Percentiles rank a stretch among this genome's conserved stretches.
Evolutionary conservation across 805 yeast genomes (phyloP).

Genomic region (Candida tibetensis): DNA sequence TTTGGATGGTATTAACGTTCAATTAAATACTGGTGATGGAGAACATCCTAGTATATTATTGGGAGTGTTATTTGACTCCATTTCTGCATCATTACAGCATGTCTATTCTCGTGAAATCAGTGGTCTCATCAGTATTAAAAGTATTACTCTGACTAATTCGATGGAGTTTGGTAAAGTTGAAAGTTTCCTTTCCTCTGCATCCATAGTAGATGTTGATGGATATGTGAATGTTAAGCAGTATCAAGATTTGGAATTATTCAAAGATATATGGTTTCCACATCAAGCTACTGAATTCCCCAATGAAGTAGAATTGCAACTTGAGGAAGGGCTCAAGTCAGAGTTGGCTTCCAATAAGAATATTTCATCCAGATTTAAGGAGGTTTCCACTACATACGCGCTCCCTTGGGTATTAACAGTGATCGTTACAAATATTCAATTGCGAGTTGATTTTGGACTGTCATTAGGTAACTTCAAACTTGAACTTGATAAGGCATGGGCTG

Average conservation of each 20-base stretch:
- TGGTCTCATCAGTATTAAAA: slow-evolving; percentile 56
- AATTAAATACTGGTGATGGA: slow-evolving; percentile 49
- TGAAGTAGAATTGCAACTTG: neutral
- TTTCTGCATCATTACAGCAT: slow-evolving; percentile 79
- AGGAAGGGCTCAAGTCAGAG: slow-evolving; percentile 6
- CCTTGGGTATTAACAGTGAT: slow-evolving; percentile 72
- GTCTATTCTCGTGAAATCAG: slow-evolving; percentile 87
- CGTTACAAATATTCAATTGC: slow-evolving; percentile 49
- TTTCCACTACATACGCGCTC: slow-evolving; percentile 58
- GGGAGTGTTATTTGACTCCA: slow-evolving; percentile 48
- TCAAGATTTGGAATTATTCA: slow-evolving; percentile 80
- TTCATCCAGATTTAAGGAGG: slow-evolving; percentile 51
- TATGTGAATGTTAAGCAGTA: slow-evolving; percentile 78
- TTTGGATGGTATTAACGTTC: slow-evolving; percentile 62
- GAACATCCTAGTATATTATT: slow-evolving; percentile 40
- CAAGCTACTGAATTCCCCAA: neutral
- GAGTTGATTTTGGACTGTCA: slow-evolving; percentile 79
- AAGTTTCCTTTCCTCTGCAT: slow-evolving; percentile 49
- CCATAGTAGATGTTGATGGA: slow-evolving; percentile 53
- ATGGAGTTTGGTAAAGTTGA: slow-evolving; percentile 41
- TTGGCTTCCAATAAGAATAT: slow-evolving; percentile 35
- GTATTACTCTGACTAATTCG: slow-evolving; percentile 47
- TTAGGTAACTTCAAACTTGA: slow-evolving; percentile 61
- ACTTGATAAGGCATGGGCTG: slow-evolving; percentile 63
- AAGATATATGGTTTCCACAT: slow-evolving; percentile 74